Evolutionary conservation across 768 basidiomycete species (phyloP).

Genomic region (Suillus spraguei): DNA sequence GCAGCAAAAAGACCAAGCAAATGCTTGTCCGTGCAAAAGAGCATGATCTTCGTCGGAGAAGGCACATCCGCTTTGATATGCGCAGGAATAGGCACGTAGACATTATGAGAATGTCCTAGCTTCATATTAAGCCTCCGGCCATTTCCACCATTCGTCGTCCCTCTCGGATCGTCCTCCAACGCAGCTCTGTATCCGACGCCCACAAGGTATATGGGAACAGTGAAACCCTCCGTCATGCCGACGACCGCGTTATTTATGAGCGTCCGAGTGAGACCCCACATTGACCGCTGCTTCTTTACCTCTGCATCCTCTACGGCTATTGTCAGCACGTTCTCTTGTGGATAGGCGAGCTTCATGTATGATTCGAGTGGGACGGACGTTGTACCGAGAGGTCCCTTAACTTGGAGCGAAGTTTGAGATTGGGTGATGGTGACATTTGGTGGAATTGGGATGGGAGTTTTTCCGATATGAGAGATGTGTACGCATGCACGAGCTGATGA

Average conservation of each 20-base stretch:
- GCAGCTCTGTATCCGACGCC: constrained; percentile 94
- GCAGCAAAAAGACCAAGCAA: constrained; percentile 87
- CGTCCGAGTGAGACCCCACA: constrained; percentile 96
- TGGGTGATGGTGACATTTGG: constrained; percentile 44
- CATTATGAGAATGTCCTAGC: constrained; percentile 89
- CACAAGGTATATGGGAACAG: constrained; percentile 82
- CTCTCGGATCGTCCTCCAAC: constrained; percentile 79
- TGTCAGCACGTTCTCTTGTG: constrained; percentile 34
- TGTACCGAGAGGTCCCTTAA: constrained; percentile 61
- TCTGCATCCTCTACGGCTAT: constrained; percentile 58
- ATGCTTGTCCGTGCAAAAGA: constrained; percentile 89
- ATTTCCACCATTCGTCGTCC: constrained; percentile 53
- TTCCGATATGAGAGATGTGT: constrained; percentile 60
- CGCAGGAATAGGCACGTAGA: constrained; percentile 79
- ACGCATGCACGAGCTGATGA: constrained; percentile 50
- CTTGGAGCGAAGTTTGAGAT: constrained; percentile 42
- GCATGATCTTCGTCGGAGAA: constrained; percentile 77
- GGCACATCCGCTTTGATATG: constrained; percentile 83
- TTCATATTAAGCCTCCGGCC: constrained; percentile 85
- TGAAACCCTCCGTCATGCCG: constrained; percentile 90
- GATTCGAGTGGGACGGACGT: constrained; percentile 49
- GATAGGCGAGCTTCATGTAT: constrained; percentile 44
- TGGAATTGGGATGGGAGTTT: constrained; percentile 60
- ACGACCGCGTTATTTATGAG: constrained; percentile 87
- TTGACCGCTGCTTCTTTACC: constrained; percentile 76